phyloP scores from a whole-genome alignment of 2,329 filamentous ascomycete species.

The Remersonia thermophila region DNA sequence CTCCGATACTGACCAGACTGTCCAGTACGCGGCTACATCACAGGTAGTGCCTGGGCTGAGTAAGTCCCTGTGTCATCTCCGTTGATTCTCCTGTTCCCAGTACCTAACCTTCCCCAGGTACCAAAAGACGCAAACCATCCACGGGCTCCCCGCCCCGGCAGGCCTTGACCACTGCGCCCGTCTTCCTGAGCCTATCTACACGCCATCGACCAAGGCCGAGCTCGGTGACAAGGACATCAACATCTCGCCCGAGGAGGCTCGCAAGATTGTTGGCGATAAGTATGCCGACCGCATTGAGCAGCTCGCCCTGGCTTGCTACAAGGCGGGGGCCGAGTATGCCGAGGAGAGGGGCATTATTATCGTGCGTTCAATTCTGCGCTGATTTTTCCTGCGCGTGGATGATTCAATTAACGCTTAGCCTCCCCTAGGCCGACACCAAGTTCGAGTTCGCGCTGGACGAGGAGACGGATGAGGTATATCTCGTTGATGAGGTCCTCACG shows the following conservation, averaged over 20 bases:
- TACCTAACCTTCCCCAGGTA: too few relatives aligned
- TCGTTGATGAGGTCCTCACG: slow-evolving; percentile 77
- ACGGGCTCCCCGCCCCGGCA: slow-evolving; percentile 57
- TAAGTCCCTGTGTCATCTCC: neutral
- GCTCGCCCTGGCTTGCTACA: slow-evolving; percentile 53
- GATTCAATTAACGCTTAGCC: too few relatives aligned
- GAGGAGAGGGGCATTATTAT: slow-evolving; percentile 59
- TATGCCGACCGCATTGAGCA: slow-evolving; percentile 54
- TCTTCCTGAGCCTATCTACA: slow-evolving; percentile 57
- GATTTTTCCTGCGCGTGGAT: too few relatives aligned
- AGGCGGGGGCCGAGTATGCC: slow-evolving; percentile 49
- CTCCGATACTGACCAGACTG: neutral
- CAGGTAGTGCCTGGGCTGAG: slow-evolving; percentile 73
- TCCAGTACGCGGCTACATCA: slow-evolving; percentile 72
- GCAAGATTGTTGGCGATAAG: slow-evolving; percentile 49
- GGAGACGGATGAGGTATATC: slow-evolving; percentile 52
- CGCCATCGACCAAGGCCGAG: slow-evolving; percentile 77
- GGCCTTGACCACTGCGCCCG: slow-evolving; percentile 60
- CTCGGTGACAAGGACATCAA: slow-evolving; percentile 72
- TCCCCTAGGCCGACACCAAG: slow-evolving; percentile 46
- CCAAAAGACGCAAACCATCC: slow-evolving; percentile 59
- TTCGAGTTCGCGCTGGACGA: slow-evolving; percentile 57
- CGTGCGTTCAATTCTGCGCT: neutral
- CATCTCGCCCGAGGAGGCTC: slow-evolving; percentile 58
- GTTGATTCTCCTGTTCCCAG: too few relatives aligned